phyloP scores from a whole-genome alignment of 768 basidiomycete species.

The Megacollybia marginata region DNA sequence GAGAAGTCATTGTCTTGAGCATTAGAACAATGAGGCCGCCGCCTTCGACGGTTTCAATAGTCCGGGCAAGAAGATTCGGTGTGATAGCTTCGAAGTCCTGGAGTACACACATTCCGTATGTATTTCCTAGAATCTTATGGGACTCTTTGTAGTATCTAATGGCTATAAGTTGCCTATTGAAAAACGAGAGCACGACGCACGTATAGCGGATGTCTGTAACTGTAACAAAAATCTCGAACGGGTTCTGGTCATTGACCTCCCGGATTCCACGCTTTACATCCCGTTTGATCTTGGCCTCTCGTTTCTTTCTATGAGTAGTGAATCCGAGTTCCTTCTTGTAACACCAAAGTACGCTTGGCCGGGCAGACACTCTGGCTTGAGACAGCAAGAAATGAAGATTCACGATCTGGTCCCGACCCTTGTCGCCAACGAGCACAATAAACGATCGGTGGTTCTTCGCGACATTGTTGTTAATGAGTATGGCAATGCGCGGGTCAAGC shows the following conservation, averaged over 20 bases:
- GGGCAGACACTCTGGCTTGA: conserved; percentile 80
- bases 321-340: conserved; percentile 99
- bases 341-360: conserved; percentile 94
- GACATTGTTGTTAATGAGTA: conserved; percentile 90
- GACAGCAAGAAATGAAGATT: conserved; percentile 94
- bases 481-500: conserved; percentile 88
- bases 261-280: conserved; percentile 92
- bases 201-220: conserved; percentile 99
- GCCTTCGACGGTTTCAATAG: conserved; percentile 97
- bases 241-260: conserved; percentile 91
- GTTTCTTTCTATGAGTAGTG: conserved; percentile 93
- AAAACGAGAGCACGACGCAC: conserved; percentile 33
- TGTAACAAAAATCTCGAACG: conserved; percentile 96
- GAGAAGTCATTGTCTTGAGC: conserved; percentile 90
- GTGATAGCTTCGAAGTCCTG: conserved; percentile 99
- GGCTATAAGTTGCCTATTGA: background rate
- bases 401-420: conserved; percentile 89
- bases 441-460: conserved; percentile 90
- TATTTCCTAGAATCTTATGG: conserved; percentile 93
- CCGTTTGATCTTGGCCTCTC: conserved; percentile 93
- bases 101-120: conserved; percentile 93
- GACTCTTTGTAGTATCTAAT: conserved; percentile 92
- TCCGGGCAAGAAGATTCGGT: conserved; percentile 92
- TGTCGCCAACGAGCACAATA: conserved; percentile 94
- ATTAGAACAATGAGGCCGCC: conserved; percentile 85